These are phyloP conservation scores for Cajanus cajan DNA, from an alignment of 306 rosid species.

Conservation along the genomic window DNA sequence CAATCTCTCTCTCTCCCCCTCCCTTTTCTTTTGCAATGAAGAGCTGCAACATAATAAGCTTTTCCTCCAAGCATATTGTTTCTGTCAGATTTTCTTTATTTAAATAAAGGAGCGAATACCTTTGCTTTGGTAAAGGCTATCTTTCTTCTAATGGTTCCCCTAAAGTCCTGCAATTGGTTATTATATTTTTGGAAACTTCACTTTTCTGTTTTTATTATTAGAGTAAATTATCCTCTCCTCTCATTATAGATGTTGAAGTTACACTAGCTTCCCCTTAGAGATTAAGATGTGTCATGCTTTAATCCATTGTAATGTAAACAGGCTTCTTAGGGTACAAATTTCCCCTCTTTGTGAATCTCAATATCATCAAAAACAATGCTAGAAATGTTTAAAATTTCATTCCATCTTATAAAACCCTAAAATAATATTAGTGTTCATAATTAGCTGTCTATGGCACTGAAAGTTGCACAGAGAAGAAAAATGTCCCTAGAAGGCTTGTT, in stretches of 20 bases:
- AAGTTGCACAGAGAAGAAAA: not conserved
- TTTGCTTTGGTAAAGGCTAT: not conserved
- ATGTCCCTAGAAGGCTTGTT: not conserved
- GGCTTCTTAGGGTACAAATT: not conserved
- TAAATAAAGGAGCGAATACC: not conserved
- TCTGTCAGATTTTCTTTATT: conserved; percentile 9
- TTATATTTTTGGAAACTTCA: conserved; percentile 17
- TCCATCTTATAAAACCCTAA: not conserved
- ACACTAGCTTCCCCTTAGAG: not conserved
- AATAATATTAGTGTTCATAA: not conserved
- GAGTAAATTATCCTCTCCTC: not conserved
- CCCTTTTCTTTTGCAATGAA: not conserved
- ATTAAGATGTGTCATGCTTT: not conserved
- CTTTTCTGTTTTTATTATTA: not conserved
- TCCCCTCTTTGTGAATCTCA: not conserved
- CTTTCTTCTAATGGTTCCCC: conserved; percentile 6
- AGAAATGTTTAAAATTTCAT: not conserved
- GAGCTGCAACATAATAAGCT: not conserved
- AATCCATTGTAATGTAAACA: not conserved
- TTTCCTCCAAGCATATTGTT: not conserved
- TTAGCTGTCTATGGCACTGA: not conserved
- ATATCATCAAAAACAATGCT: not conserved
- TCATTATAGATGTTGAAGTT: not conserved
- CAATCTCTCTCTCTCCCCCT: not conserved
- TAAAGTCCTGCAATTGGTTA: not conserved